phyloP scores from a whole-genome alignment of 495 filamentous ascomycete species.

The Bacidia gigantensis region DNA sequence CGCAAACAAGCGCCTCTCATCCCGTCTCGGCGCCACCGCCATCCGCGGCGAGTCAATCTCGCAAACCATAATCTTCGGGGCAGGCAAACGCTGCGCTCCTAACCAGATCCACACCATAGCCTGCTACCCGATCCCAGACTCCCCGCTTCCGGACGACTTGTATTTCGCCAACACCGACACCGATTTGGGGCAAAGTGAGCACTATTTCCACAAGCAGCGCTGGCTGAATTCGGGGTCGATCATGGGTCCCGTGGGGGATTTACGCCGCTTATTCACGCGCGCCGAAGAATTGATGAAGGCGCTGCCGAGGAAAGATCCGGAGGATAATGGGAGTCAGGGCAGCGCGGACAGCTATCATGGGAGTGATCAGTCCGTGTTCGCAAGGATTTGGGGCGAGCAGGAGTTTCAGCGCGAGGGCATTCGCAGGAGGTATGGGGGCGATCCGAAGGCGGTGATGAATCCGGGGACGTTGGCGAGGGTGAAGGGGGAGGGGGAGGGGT shows the following conservation, averaged over 20 bases:
- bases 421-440: no score
- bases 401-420: no score
- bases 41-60: background rate
- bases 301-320: background rate
- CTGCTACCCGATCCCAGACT: conserved; percentile 6
- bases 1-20: conserved; percentile 4
- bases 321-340: conserved; percentile 1
- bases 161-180: conserved; percentile 8
- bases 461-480: no score
- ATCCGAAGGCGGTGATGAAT: no score
- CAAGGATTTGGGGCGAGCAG: no score
- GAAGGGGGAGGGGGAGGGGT: no score
- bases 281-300: background rate
- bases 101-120: conserved; percentile 9
- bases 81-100: conserved; percentile 5
- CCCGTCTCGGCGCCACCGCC: background rate
- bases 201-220: background rate
- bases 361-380: background rate
- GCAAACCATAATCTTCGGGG: conserved; percentile 8
- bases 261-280: background rate
- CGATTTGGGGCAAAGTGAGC: conserved; percentile 2
- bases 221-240: background rate
- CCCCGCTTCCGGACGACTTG: conserved; percentile 1
- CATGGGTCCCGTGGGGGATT: background rate
- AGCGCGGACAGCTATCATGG: background rate